These are phyloP conservation scores for Leishmania mexicana DNA, from an alignment of 208 protist genomes.

Conservation along the genomic window DNA sequence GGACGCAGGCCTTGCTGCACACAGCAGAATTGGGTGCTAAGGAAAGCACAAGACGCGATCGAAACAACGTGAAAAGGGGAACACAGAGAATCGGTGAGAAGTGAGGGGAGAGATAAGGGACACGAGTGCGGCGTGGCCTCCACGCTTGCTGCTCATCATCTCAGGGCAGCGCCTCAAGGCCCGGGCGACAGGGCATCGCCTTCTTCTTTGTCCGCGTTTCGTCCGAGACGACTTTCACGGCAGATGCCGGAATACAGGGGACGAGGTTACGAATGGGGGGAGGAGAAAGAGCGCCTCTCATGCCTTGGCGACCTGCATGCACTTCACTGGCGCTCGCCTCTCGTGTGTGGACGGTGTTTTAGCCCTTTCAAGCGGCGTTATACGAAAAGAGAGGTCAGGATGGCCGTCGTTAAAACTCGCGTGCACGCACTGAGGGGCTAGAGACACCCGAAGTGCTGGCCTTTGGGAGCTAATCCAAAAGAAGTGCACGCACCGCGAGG, in stretches of 20 bases:
- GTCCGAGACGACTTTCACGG: not conserved
- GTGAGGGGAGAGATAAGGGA: not conserved
- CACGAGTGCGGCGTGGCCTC: not conserved
- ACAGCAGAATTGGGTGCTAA: not conserved
- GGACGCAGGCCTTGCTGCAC: not conserved
- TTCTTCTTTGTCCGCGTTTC: not conserved
- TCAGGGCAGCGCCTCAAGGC: not conserved
- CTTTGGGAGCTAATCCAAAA: constrained; percentile 51
- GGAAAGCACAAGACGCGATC: not conserved
- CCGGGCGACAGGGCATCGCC: not conserved
- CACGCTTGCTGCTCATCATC: not conserved
- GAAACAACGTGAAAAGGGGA: not conserved
- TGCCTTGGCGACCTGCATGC: not conserved
- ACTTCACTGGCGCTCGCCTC: not conserved
- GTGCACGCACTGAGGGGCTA: not conserved
- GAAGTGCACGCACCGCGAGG: constrained; percentile 59
- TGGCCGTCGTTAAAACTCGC: not conserved
- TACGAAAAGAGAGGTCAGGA: constrained; percentile 10
- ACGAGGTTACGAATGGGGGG: not conserved
- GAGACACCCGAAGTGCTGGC: not conserved
- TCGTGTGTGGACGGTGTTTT: not conserved
- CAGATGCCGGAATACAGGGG: not conserved
- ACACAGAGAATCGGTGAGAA: not conserved
- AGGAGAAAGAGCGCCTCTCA: not conserved
- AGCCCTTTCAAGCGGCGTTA: not conserved